Evolutionary conservation across 768 basidiomycete species (phyloP), one percentile per base, ranked within the genome.

Genomic region (Fistulinella prunicolor): DNA sequence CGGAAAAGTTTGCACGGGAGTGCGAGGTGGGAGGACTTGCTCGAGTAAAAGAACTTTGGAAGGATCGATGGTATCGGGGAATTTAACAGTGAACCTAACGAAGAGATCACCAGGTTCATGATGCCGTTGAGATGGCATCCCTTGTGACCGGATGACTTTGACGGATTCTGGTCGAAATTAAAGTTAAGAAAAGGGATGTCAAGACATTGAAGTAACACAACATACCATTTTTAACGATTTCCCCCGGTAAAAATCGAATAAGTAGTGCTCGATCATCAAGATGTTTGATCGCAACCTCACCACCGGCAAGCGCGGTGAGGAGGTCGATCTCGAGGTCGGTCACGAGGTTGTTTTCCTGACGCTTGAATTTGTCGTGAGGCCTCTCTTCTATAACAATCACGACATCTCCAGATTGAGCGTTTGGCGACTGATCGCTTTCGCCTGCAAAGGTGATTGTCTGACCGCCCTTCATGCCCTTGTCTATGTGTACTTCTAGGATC

Each of bases 41-140:
- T 98, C 94, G 51, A 98, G 83, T 19, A 83, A 69, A 17, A 79
- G 75, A 57, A 93, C 85, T 30, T 74, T 71, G 26, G 75, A 72
- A 26, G 82, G 73, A 50, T 86, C 79, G 66, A 99, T 80, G 46
- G 70, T 63, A 24, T 93, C 89, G 30, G 96, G 96, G 82, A 98
- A 99, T 49, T 77, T 81, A 63, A 99, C 89, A 53, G 77, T 76
- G 58, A 98, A 71, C 63, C 85, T 88, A 69, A 99, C 78, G 65
- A 82, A 93, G 51, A 99, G 79, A 70, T 98, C 93, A 32, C 96
- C 96, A 34, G 85, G 81, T 64, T 99, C 94, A 71, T 98, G 96
- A 71, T 98, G 95, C 51, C 96, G 85, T 68, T 89, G 89, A 42
- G 96, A 97, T 12, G 95, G 96, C 96, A 99, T 99, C 53, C 96